Base-by-base conservation (phyloP, 352 stramenopile genomes). In the Pythium vanterpoolii region DNA sequence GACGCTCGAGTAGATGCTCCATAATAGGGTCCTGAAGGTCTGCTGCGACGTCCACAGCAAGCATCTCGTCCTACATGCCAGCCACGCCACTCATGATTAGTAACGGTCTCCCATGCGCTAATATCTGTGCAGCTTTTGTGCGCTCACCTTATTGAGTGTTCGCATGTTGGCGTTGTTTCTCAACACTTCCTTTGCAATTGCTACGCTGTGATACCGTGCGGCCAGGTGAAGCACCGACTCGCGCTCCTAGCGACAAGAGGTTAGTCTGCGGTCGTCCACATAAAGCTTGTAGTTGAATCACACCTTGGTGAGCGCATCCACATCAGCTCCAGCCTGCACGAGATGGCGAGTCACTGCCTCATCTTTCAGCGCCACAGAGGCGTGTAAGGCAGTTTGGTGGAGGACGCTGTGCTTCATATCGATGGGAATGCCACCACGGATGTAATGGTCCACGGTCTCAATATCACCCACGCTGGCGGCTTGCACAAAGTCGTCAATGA, bases 401-500 rank as follows among this genome's bases (percentile, higher is more conserved):
- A 87, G 58, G 10, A 84, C 74, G n/a, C 73, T 87, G 62, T 87
- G 74, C 18, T 69, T 72, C 21, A 69, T 59, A 38, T 87, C 73
- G 46, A 87, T 72, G 0, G 77, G 77, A 28, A 87, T 65, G n/a
- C 74, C 77, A 7, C 71, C 63, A 19, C 77, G 74, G 28, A 85
- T 69, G 46, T 76, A 87, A 19, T 76, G 65, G 16, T 82, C 77
- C 11, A 87, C 69, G 55, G 75, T 80, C 4, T 58, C 36, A 4
- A 76, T 24, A 23, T 85, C 54, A 4, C 77, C 77, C 21, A 48
- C 48, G 11, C 73, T 67, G 3, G 73, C 74, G 9, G 74, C 71
- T 43, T 80, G 64, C 18, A 87, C 73, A 59, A 87, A 85, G 60
- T 87, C 77, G 31, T 87, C 74, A 6, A 87, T 68, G n/a, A 82